Evolutionary conservation across 2,329 filamentous ascomycete genomes (phyloP), one percentile per base, ranked within the genome.

Genomic region (Drechslera avenae): DNA sequence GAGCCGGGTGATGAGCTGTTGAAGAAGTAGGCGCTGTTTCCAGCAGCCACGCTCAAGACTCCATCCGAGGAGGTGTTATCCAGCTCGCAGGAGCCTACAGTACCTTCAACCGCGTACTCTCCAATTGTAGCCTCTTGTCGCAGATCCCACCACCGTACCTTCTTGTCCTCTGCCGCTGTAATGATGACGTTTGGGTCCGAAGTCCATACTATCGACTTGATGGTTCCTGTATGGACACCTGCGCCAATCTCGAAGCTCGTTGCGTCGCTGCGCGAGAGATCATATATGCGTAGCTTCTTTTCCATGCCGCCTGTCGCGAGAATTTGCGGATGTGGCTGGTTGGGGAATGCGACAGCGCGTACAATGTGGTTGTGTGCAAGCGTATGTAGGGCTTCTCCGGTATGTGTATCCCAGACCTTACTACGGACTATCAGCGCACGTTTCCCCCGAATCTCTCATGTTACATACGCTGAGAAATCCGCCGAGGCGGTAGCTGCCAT

Each of bases 181-280:
- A 96, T 89, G 50, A 99, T 80, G 57, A 93, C 86, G 66, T 94
- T 96, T 42, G 89, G 88, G 66, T 96, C 89, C 52, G 86, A 84
- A 44, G 91, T 90, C 94, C 94, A 99, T 54, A 96, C 89, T 55
- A 99, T 95, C 50, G 91, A 92, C 75, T 97, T 97, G 81, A 99
- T 97, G 26, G 89, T 90, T 39, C 89, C 89, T 13, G 83, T 86
- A 72, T 99, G 94, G 10, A 89, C 82, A 30, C 90, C 90, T 5
- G 87, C 82, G 16, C 91, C 94, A 61, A 99, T 93, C 72, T 97
- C 94, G 68, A 92, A 94, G 54, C 87, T 84, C 4, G 81, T 76
- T 30, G 70, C 66, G 57, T 71, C 67, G 46, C 83, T 79, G 53
- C 86, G 84, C 13, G 85, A 85, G 13, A 99, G 80, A 66, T 97